Conservation (phyloP, 495 filamentous ascomycete species). For the Terfezia boudieri region DNA sequence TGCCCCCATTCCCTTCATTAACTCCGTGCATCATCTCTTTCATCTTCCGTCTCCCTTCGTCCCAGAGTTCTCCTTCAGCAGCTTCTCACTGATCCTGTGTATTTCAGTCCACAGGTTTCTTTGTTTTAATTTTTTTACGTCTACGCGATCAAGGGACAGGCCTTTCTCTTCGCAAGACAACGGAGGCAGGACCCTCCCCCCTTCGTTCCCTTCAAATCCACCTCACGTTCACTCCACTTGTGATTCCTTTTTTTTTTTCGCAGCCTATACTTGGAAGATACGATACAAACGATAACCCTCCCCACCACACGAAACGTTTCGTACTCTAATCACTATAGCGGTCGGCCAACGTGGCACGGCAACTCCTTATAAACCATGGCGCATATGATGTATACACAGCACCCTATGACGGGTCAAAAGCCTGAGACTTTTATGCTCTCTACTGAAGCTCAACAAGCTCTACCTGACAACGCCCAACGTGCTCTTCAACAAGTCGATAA, state of each 20-base stretch:
- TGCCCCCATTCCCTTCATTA: constrained; percentile 13
- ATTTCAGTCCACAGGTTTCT: constrained; percentile 16
- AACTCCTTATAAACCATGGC: constrained; percentile 9
- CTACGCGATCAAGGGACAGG: constrained; percentile 20
- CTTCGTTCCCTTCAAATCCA: constrained; percentile 18
- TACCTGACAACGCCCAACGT: constrained; percentile 91
- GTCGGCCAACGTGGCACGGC: constrained; percentile 8
- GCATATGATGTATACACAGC: constrained; percentile 19
- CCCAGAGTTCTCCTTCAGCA: constrained; percentile 11
- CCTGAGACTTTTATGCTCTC: constrained; percentile 98
- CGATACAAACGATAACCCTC: not conserved
- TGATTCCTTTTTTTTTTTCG: constrained; percentile 9
- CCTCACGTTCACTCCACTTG: constrained; percentile 5
- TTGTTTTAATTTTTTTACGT: constrained; percentile 21
- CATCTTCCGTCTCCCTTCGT: constrained; percentile 10
- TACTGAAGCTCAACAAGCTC: constrained; percentile 80
- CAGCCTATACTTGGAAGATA: constrained; percentile 6
- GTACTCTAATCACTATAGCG: constrained; percentile 12
- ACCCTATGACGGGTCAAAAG: constrained; percentile 36
- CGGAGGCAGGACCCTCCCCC: constrained; percentile 20
- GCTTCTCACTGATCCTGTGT: not conserved
- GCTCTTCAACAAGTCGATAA: constrained; percentile 97
- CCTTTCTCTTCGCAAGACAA: constrained; percentile 21
- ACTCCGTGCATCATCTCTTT: constrained; percentile 19
- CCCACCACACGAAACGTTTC: constrained; percentile 4